These are phyloP conservation scores for Candida wancherniae DNA, from an alignment of 805 yeast species.

Conservation along the genomic window DNA sequence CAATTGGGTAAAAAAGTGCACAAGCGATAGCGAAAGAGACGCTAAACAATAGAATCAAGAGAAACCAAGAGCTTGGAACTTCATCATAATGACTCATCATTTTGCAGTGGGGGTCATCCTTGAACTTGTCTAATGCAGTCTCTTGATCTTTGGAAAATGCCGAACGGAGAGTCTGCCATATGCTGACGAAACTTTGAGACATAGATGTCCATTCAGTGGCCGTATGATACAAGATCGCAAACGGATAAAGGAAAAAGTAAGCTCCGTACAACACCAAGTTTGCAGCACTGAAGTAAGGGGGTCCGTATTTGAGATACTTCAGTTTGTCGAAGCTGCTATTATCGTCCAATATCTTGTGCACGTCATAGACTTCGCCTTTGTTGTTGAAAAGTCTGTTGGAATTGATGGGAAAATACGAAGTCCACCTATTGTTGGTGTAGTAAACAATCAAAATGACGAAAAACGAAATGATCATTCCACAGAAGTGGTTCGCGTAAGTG, in stretches of 20 bases:
- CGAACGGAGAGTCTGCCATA: conserved; percentile 27
- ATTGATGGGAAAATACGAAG: conserved; percentile 48
- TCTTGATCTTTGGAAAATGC: conserved; percentile 17
- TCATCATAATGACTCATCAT: conserved; percentile 60
- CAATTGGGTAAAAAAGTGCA: conserved; percentile 45
- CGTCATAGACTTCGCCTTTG: conserved; percentile 44
- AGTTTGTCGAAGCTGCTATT: conserved; percentile 41
- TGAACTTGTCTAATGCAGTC: conserved; percentile 11
- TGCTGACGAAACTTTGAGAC: conserved; percentile 33
- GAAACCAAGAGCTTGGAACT: conserved; percentile 74
- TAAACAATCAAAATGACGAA: conserved; percentile 29
- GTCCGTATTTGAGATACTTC: conserved; percentile 52
- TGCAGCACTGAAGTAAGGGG: conserved; percentile 64
- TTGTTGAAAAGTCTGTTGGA: conserved; percentile 51
- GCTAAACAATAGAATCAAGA: conserved; percentile 40
- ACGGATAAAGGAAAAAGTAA: conserved; percentile 51
- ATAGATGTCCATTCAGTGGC: conserved; percentile 43
- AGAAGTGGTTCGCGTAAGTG: conserved; percentile 37
- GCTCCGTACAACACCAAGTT: conserved; percentile 56
- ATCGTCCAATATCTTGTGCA: conserved; percentile 41
- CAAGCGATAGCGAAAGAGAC: conserved; percentile 41
- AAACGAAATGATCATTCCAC: conserved; percentile 34
- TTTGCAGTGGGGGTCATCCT: conserved; percentile 50
- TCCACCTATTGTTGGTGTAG: conserved; percentile 48
- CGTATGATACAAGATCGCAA: conserved; percentile 47